Conservation (phyloP, 352 stramenopile genomes). For the Globisporangium paddicum region DNA sequence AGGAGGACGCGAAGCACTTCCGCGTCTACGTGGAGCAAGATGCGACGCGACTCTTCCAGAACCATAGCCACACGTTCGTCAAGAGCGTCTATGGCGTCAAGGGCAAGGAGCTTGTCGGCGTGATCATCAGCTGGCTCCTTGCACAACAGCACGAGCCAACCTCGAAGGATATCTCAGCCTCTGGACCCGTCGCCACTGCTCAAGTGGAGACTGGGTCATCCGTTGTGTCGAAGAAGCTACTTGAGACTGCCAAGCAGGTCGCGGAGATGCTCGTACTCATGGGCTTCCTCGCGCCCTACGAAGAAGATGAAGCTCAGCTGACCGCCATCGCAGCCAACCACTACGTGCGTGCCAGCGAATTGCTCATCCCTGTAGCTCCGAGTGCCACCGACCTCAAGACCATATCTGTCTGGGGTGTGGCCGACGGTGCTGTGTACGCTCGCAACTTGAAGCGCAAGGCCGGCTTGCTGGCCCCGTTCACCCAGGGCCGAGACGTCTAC, state of each 20-base stretch:
- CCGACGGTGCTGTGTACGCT: conserved; percentile 3
- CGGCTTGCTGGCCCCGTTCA: not conserved
- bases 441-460: conserved; percentile 1
- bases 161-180: too few relatives aligned
- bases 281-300: conserved; percentile 3
- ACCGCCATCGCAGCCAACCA: not conserved
- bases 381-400: not conserved
- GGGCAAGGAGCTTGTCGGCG: not conserved
- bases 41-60: not conserved
- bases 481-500: not conserved
- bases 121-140: not conserved
- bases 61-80: not conserved
- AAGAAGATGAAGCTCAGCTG: not conserved
- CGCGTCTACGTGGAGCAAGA: not conserved
- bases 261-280: conserved; percentile 4
- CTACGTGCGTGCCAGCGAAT: not conserved
- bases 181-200: too few relatives aligned
- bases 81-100: not conserved
- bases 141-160: too few relatives aligned
- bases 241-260: conserved; percentile 6
- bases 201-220: too few relatives aligned
- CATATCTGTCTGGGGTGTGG: conserved; percentile 3
- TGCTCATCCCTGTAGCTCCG: not conserved
- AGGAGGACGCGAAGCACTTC: not conserved
- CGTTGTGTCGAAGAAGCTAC: too few relatives aligned